Base-by-base conservation (phyloP, 805 yeast genomes). In the Lipomyces sp. region DNA sequence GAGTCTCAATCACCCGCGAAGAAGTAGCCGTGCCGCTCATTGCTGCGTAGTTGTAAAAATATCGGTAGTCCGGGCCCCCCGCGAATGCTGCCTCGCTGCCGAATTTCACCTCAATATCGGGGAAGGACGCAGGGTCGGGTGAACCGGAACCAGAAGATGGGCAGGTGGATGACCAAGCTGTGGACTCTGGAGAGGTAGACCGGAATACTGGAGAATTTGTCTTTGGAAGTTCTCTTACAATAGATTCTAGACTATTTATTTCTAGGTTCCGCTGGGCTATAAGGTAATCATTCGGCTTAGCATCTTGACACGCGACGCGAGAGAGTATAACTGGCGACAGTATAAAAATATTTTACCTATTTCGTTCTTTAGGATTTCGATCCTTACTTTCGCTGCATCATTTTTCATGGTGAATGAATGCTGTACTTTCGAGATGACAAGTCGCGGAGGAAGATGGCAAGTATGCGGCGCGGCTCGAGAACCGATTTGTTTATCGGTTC, bases 1-100 rank as follows among this genome's bases (percentile, higher is more conserved):
- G 72, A 2, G 78, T 71, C 56, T 81, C 85, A 59, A 84, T 82
- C 34, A 62, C 66, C 37, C 62, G 61, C 13, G 63, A 60, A 3
- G 64, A 61, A 11, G 64, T 50, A 11, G 60, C 18, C 39, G 10
- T 34, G 15, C 32, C 55, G 18, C 11, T 30, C 55, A 50, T 45
- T 39, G 4, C 62, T n/a, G 60, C 15, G 54, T 51, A 51, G 34
- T 39, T 24, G 34, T 60, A 51, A n/a, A 34, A 37, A 35, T 51
- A 37, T 32, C 57, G n/a, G 35, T n/a, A 15, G 13, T 53, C 63
- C 32, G 56, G 11, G 4, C 39, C 10, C 11, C 39, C 10, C 11
- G 10, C 54, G 58, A 55, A 55, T 37, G 15, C 18, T 13, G 48
- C 24, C 15, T 4, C 15, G 48, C 8, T 7, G n/a, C 8, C 18